These are phyloP conservation scores for Lentinus polychrous DNA, from an alignment of 1,284 basidiomycete species.

Conservation along the genomic window DNA sequence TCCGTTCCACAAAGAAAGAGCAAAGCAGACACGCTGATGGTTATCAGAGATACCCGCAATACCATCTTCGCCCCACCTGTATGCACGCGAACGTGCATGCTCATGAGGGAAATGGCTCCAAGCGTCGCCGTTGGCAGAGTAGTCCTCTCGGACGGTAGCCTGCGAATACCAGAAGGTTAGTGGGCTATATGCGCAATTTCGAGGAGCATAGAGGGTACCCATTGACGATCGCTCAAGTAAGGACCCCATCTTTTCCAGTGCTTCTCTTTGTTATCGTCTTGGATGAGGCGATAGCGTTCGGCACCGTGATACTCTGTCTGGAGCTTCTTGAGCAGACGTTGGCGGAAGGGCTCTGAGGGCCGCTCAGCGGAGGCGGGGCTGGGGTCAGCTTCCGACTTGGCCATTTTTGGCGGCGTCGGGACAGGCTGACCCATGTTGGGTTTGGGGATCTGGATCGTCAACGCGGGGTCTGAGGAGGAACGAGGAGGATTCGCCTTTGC, in stretches of 20 bases:
- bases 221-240: constrained; percentile 94
- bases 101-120: constrained; percentile 98
- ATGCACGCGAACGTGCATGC: constrained; percentile 89
- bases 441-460: constrained; percentile 81
- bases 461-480: constrained; percentile 33
- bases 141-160: constrained; percentile 98
- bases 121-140: constrained; percentile 92
- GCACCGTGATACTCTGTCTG: constrained; percentile 57
- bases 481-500: constrained; percentile 19
- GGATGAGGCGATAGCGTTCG: constrained; percentile 66
- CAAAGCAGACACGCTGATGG: constrained; percentile 89
- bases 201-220: constrained; percentile 45
- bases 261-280: constrained; percentile 56
- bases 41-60: constrained; percentile 96
- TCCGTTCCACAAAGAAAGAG: constrained; percentile 91
- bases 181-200: not conserved
- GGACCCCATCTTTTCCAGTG: constrained; percentile 99
- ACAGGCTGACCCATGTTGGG: constrained; percentile 20
- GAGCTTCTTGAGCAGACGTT: constrained; percentile 52
- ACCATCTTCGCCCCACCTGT: constrained; percentile 98
- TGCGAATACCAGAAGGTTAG: constrained; percentile 24
- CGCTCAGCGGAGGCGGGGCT: constrained; percentile 17
- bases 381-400: constrained; percentile 32
- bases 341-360: constrained; percentile 39
- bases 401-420: constrained; percentile 28